Base-by-base conservation (phyloP, 495 filamentous ascomycete species). In the Acidiella bohemica region DNA sequence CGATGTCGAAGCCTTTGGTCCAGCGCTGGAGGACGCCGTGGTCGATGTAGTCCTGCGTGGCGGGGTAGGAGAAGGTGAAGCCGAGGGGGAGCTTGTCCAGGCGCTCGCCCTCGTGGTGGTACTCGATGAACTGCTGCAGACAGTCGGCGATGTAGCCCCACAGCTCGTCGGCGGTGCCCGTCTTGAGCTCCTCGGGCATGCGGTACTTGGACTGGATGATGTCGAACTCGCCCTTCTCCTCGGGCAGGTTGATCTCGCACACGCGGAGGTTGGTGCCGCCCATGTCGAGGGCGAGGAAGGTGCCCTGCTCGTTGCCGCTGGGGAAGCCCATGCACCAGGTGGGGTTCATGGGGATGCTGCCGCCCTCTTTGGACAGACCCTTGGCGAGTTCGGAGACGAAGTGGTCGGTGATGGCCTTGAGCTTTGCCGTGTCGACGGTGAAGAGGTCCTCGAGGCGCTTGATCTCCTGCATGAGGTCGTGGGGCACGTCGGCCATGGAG, bases 81-180 rank as follows among this genome's bases (percentile, higher is more conserved):
- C 90, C 92, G 30, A 96, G 73, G 4, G 83, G 83, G 14, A 95
- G 63, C 51, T 75, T 72, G 14, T 73, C 69, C 22, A 77, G 44
- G 45, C 81, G 70, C 58, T 76, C 69, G 30, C 62, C 65, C 30
- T 69, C 66, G 59, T 96, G 87, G 62, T 96, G 88, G 53, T 76
- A 79, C 54, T 95, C 80, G 49, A 97, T 77, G 61, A 97, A 97
- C 55, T 96, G 85, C 64, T 93, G 75, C 41, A 97, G 64, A 58
- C 90, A 97, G 63, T 96, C 90, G 58, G 86, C 92, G 57, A 95
- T 86, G 62, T 96, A 97, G 54, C 84, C 84, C 84, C 88, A 97
- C 16, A 97, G 73, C 61, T 96, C 86, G 28, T 94, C 88, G 5
- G 80, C 74, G 23, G 78, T 77, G 49, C 90, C 92, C 5, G 79